phyloP scores from a whole-genome alignment of 495 filamentous ascomycete genomes.

The Geoglossum glabrum region DNA sequence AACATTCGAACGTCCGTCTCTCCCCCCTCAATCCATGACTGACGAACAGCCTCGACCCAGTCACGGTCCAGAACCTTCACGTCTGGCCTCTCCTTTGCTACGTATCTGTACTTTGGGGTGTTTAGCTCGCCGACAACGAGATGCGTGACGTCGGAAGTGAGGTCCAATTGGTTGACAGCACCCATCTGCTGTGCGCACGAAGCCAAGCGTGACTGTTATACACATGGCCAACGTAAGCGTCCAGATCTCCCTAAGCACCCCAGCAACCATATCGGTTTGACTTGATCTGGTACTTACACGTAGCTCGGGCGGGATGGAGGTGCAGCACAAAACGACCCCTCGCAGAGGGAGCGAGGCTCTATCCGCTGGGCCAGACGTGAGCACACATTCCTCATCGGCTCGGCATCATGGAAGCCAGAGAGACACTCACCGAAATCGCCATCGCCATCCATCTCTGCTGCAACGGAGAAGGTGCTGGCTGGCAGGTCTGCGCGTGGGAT shows the following conservation, averaged over 20 bases:
- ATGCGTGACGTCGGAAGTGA: slow-evolving; percentile 93
- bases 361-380: neutral
- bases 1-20: slow-evolving; percentile 56
- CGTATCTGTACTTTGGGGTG: slow-evolving; percentile 86
- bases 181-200: slow-evolving; percentile 61
- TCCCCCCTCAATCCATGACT: slow-evolving; percentile 61
- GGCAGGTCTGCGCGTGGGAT: neutral
- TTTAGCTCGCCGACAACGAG: slow-evolving; percentile 73
- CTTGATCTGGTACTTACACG: slow-evolving; percentile 35
- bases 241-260: neutral
- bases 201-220: slow-evolving; percentile 43
- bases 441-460: slow-evolving; percentile 3
- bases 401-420: neutral
- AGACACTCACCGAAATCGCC: neutral
- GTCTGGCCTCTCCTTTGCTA: slow-evolving; percentile 72
- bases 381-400: neutral
- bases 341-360: slow-evolving; percentile 40
- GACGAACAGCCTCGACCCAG: slow-evolving; percentile 70
- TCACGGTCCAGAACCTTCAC: slow-evolving; percentile 55
- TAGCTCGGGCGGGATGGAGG: slow-evolving; percentile 59
- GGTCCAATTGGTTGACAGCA: slow-evolving; percentile 63
- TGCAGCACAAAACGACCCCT: slow-evolving; percentile 81
- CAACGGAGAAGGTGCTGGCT: neutral
- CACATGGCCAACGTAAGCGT: neutral
- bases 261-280: neutral